These are phyloP conservation scores for Fusarium oligoseptatum DNA, from an alignment of 2,329 filamentous ascomycete species.

Conservation along the genomic window DNA sequence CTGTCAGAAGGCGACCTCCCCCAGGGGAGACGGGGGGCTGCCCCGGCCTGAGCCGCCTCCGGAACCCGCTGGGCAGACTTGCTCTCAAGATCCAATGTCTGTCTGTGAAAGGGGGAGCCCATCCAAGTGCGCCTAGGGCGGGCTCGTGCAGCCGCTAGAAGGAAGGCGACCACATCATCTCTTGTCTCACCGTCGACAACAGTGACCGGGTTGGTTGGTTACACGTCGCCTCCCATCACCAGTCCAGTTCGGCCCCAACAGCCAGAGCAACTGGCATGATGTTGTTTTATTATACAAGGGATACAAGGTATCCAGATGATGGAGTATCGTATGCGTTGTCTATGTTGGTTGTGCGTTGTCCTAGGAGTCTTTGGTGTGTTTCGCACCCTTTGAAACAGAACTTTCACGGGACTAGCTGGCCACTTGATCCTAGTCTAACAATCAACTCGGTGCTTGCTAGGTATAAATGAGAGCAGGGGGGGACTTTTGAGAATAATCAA, in stretches of 20 bases:
- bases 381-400: slow-evolving; percentile 15
- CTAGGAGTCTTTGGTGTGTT: slow-evolving; percentile 3
- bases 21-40: slow-evolving; percentile 17
- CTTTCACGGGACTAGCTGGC: neutral
- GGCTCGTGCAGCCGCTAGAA: slow-evolving; percentile 12
- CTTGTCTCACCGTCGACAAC: slow-evolving; percentile 30
- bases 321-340: slow-evolving; percentile 24
- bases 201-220: slow-evolving; percentile 12
- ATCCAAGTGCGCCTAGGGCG: slow-evolving; percentile 22
- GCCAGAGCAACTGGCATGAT: neutral
- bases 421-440: slow-evolving; percentile 10
- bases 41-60: slow-evolving; percentile 10
- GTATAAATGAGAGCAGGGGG: slow-evolving; percentile 1
- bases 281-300: slow-evolving; percentile 18
- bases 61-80: slow-evolving; percentile 32
- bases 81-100: neutral
- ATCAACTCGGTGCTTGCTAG: slow-evolving; percentile 7
- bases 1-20: slow-evolving; percentile 4
- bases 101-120: slow-evolving; percentile 5
- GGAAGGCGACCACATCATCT: slow-evolving; percentile 20
- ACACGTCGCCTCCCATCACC: slow-evolving; percentile 31
- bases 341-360: slow-evolving; percentile 8
- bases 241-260: slow-evolving; percentile 4
- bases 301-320: slow-evolving; percentile 11
- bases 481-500: slow-evolving; percentile 19